Percentiles rank a stretch among this genome's conserved stretches.
phyloP scores from a whole-genome alignment of 164 flowering plant species.

The Magnolia sinica region DNA sequence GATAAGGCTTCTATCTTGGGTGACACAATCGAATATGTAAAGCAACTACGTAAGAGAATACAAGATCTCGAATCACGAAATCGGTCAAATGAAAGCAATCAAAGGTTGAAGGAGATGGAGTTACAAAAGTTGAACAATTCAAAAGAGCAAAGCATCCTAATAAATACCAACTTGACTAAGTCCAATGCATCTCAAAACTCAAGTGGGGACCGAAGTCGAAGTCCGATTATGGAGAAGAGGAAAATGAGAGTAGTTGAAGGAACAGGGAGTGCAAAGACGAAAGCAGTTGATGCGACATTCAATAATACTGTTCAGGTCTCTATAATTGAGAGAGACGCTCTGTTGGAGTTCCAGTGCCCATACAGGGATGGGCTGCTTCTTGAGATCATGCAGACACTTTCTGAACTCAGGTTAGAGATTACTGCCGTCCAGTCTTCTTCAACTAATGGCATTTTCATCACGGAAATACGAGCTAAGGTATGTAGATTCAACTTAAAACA shows the following conservation, averaged over 20 bases:
- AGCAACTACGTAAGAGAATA: constrained; percentile 64
- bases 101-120: constrained; percentile 18
- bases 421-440: constrained; percentile 65
- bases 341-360: constrained; percentile 75
- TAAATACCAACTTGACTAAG: constrained; percentile 7
- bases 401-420: constrained; percentile 61
- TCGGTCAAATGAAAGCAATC: constrained; percentile 37
- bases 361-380: constrained; percentile 71
- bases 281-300: constrained; percentile 32
- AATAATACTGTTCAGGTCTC: constrained; percentile 61
- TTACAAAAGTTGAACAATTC: constrained; percentile 8
- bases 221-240: constrained; percentile 41
- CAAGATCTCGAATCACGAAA: constrained; percentile 71
- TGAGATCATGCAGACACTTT: constrained; percentile 64
- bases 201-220: constrained; percentile 11
- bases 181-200: neutral
- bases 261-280: constrained; percentile 33
- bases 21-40: constrained; percentile 92
- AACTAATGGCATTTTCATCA: constrained; percentile 50
- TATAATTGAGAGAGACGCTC: constrained; percentile 80
- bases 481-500: neutral
- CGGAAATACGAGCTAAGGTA: constrained; percentile 96
- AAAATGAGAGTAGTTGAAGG: constrained; percentile 60
- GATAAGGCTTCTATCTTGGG: constrained; percentile 96
- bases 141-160: constrained; percentile 29